Percentiles rank a stretch among this genome's conserved stretches.
Conservation (phyloP, 257 asterid genomes). For the Anisodus tanguticus region DNA sequence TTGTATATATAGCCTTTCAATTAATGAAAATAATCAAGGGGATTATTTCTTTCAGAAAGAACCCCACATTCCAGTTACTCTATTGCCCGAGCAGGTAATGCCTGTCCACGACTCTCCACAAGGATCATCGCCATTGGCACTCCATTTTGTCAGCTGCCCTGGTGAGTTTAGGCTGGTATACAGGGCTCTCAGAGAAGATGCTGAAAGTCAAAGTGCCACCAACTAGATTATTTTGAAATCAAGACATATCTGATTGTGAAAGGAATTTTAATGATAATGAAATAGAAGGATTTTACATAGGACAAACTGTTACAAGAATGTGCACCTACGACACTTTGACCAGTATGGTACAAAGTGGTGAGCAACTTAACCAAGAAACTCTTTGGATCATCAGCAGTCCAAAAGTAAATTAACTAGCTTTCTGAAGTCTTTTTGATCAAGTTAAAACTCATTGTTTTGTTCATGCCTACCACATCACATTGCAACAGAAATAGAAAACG, state of each 20-base stretch:
- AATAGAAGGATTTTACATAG: background rate
- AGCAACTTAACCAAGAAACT: constrained; percentile 2
- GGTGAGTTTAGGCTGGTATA: constrained; percentile 70
- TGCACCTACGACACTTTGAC: no score
- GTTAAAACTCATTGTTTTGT: background rate
- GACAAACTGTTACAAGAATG: background rate
- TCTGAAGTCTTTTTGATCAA: background rate
- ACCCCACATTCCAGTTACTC: constrained; percentile 70
- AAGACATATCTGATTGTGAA: background rate
- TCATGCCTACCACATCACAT: background rate
- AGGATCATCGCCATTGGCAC: constrained; percentile 76
- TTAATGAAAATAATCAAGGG: no score
- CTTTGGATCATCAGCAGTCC: constrained; percentile 4
- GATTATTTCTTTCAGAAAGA: no score
- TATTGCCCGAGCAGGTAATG: constrained; percentile 66
- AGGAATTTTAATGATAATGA: background rate
- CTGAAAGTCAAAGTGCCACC: constrained; percentile 45
- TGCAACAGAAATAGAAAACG: no score
- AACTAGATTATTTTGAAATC: background rate
- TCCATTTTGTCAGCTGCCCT: constrained; percentile 69
- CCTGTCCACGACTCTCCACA: constrained; percentile 80
- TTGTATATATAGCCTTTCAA: no score
- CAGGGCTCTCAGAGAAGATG: constrained; percentile 55
- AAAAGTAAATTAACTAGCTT: background rate
- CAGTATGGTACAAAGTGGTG: background rate